Evolutionary conservation across 164 flowering plant genomes (phyloP).

Genomic region (Aristolochia fimbriata): DNA sequence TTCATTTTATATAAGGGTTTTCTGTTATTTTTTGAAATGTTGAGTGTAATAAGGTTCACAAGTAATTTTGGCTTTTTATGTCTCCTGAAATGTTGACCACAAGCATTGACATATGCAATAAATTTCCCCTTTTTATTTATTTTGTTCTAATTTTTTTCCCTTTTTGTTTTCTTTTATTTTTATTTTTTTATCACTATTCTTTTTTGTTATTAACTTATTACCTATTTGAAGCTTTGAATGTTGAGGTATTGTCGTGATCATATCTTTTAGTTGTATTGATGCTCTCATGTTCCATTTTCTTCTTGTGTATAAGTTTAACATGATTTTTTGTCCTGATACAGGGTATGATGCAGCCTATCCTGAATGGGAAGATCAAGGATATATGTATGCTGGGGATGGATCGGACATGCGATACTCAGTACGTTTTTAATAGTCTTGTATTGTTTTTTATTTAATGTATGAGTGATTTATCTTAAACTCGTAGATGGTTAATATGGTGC

Average conservation of each 20-base stretch:
- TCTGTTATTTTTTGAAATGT: too few species aligned
- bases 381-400: constrained; percentile 9
- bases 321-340: not conserved
- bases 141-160: not conserved
- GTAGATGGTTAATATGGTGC: not conserved
- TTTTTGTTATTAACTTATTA: too few species aligned
- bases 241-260: too few species aligned
- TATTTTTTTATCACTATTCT: not conserved
- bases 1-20: too few species aligned
- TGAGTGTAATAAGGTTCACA: too few species aligned
- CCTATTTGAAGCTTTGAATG: too few species aligned
- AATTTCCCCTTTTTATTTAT: not conserved
- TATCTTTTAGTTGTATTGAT: too few species aligned
- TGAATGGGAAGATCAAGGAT: constrained; percentile 7
- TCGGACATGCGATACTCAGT: constrained; percentile 12
- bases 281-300: too few species aligned
- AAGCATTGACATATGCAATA: too few species aligned
- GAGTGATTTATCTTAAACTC: not conserved
- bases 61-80: too few species aligned
- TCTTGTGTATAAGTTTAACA: too few species aligned
- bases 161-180: not conserved
- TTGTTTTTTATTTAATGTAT: not conserved
- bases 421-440: constrained; percentile 5
- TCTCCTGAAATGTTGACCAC: too few species aligned
- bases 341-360: constrained; percentile 13